A percentile compares a stretch with the other conserved stretches of the same genome.
These are phyloP conservation scores for Pseudoperonospora humuli DNA, from an alignment of 352 stramenopile species.

Conservation along the genomic window DNA sequence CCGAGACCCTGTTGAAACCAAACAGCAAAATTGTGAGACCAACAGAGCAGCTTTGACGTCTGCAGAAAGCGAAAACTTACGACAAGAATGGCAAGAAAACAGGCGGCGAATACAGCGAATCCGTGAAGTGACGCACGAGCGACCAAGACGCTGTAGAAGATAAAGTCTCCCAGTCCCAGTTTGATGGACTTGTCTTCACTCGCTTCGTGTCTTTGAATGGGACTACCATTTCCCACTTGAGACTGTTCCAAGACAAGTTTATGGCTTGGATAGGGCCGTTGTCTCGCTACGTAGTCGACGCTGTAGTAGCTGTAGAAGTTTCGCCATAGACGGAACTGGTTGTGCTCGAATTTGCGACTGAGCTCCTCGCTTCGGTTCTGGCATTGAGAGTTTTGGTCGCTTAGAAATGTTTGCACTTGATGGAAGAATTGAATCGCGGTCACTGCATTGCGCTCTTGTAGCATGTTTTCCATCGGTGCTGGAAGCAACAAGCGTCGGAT, in stretches of 20 bases:
- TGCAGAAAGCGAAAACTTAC: constrained; percentile 30
- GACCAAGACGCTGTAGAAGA: constrained; percentile 97
- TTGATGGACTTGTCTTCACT: constrained; percentile 74
- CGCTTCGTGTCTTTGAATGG: constrained; percentile 13
- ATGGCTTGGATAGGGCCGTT: constrained; percentile 30
- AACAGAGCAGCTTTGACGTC: not conserved
- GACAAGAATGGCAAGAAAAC: constrained; percentile 88
- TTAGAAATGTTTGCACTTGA: constrained; percentile 36
- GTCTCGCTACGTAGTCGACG: constrained; percentile 21
- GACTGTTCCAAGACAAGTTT: constrained; percentile 13
- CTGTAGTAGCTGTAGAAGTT: constrained; percentile 43
- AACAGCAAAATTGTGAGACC: no score
- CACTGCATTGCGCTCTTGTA: constrained; percentile 2
- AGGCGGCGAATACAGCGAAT: no score
- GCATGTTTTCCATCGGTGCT: not conserved
- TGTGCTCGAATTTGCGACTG: constrained; percentile 21
- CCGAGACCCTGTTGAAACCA: constrained; percentile 54
- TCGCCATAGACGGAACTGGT: constrained; percentile 35
- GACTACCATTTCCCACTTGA: constrained; percentile 12
- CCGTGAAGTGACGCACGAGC: no score
- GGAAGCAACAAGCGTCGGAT: constrained; percentile 13
- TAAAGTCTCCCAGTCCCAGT: constrained; percentile 93
- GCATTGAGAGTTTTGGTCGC: constrained; percentile 31
- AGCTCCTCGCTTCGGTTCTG: constrained; percentile 24
- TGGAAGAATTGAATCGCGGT: constrained; percentile 24